A percentile compares a stretch with the other conserved stretches of the same genome.
phyloP scores from a whole-genome alignment of 768 basidiomycete species.

The Tricholoma saponaceum region DNA sequence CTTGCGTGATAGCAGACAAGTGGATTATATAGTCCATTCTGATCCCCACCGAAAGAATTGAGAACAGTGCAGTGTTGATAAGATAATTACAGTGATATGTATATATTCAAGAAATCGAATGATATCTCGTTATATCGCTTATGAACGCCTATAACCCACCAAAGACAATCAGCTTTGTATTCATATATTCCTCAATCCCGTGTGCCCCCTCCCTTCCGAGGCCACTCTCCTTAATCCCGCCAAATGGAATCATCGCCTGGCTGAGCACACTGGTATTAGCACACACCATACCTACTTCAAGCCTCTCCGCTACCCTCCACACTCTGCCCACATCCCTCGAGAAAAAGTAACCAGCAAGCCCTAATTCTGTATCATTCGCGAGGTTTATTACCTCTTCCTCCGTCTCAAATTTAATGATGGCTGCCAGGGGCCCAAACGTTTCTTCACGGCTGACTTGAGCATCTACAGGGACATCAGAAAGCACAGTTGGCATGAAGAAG shows the following conservation, averaged over 20 bases:
- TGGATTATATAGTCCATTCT: background rate
- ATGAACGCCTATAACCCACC: constrained; percentile 52
- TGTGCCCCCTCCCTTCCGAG: constrained; percentile 79
- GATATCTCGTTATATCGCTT: too few relatives aligned
- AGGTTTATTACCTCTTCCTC: constrained; percentile 88
- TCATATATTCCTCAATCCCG: constrained; percentile 89
- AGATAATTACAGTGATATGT: too few relatives aligned
- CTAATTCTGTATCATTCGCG: constrained; percentile 81
- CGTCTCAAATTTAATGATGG: constrained; percentile 84
- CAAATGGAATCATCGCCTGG: constrained; percentile 80
- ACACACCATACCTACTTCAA: constrained; percentile 93
- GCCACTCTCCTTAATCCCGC: constrained; percentile 90
- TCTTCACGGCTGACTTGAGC: constrained; percentile 77
- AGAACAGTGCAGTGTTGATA: background rate
- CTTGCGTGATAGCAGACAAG: background rate
- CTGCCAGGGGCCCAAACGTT: constrained; percentile 93
- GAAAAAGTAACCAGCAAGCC: constrained; percentile 95
- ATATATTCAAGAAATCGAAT: too few relatives aligned
- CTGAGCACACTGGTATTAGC: constrained; percentile 79
- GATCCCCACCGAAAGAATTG: background rate
- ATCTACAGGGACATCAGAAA: constrained; percentile 72
- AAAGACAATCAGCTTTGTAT: constrained; percentile 75
- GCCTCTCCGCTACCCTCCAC: constrained; percentile 91
- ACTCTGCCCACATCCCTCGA: constrained; percentile 78
- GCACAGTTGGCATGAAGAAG: constrained; percentile 87